Percentiles rank a stretch among this genome's conserved stretches.
Conservation (phyloP, 257 asterid genomes). For the Solanum gandarillasii region DNA sequence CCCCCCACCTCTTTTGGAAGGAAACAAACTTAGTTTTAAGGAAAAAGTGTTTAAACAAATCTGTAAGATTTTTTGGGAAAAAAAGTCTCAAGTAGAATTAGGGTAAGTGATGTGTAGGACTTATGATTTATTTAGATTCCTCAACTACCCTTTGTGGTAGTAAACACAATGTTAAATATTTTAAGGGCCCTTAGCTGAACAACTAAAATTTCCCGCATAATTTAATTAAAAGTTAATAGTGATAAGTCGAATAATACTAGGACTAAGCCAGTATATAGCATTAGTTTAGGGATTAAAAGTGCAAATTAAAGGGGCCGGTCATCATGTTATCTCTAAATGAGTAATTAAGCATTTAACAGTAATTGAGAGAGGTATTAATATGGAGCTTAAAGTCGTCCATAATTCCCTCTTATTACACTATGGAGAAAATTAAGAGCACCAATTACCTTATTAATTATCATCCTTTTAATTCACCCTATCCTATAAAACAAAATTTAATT, state of each 20-base stretch:
- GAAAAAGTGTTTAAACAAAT: too few species aligned
- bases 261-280: not conserved
- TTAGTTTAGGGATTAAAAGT: not conserved
- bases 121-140: not conserved
- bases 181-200: not conserved
- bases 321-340: not conserved
- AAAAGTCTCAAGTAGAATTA: not conserved
- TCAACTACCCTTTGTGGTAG: not conserved
- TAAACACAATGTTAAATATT: not conserved
- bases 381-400: slow-evolving; percentile 6
- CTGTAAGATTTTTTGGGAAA: not conserved
- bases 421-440: not conserved
- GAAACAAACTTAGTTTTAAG: not conserved
- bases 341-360: not conserved
- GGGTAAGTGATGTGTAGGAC: not conserved
- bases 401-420: slow-evolving; percentile 4
- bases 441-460: not conserved
- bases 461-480: not conserved
- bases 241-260: not conserved
- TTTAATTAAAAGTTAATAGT: not conserved
- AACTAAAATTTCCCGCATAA: not conserved
- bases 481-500: not conserved
- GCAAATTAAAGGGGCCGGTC: not conserved
- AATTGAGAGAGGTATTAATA: slow-evolving; percentile 1
- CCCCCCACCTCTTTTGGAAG: too few species aligned